Percentiles rank a stretch among this genome's conserved stretches.
These are phyloP conservation scores for Rhododendron ferrugineum DNA, from an alignment of 148 eudicot genomes.

Conservation along the genomic window DNA sequence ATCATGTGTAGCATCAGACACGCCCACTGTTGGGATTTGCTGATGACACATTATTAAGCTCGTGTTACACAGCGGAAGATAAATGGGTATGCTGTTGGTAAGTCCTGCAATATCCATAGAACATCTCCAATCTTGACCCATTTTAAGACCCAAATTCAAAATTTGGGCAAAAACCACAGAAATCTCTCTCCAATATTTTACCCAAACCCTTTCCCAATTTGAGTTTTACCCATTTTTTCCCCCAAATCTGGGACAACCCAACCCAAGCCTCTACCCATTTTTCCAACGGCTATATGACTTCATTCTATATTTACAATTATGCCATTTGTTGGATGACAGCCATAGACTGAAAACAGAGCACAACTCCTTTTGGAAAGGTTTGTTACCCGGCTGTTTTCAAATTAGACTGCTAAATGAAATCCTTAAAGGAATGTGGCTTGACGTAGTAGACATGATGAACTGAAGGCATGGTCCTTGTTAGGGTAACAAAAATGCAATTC, in stretches of 20 bases:
- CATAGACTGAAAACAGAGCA: no score
- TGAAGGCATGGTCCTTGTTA: not conserved
- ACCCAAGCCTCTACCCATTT: no score
- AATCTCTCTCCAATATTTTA: no score
- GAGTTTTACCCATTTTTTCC: no score
- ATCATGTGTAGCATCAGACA: not conserved
- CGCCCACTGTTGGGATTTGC: not conserved
- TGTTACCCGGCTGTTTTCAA: not conserved
- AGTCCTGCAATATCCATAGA: not conserved
- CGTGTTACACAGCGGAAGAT: not conserved
- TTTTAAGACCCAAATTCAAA: no score
- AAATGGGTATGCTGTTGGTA: not conserved
- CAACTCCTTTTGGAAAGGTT: not conserved
- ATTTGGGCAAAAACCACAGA: no score
- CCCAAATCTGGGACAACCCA: no score
- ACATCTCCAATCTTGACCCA: no score
- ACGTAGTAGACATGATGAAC: not conserved
- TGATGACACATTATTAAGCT: not conserved
- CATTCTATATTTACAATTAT: no score
- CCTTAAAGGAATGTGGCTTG: not conserved
- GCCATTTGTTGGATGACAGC: no score
- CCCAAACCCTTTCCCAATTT: no score
- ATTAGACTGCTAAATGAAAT: not conserved
- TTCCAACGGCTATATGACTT: no score
- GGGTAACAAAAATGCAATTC: not conserved